Evolutionary conservation across 371 early-diverging fungal species (phyloP).

Genomic region (Mucor racemosus): DNA sequence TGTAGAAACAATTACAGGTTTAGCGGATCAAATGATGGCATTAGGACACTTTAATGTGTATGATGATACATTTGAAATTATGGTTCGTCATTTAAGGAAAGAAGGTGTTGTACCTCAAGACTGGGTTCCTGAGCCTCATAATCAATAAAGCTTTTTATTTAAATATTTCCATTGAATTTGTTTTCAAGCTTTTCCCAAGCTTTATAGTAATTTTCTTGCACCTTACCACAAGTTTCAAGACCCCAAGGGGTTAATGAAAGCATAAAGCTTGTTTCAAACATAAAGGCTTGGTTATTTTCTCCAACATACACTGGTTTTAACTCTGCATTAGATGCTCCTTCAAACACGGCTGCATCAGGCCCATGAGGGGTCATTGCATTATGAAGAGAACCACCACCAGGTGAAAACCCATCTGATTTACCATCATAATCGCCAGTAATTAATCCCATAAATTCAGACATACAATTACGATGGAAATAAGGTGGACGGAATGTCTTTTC

Average conservation of each 20-base stretch:
- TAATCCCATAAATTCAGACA: slow-evolving; percentile 97
- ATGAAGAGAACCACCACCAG: slow-evolving; percentile 92
- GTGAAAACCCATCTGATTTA: slow-evolving; percentile 88
- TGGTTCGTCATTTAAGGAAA: slow-evolving; percentile 70
- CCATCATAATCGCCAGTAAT: slow-evolving; percentile 94
- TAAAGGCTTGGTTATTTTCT: slow-evolving; percentile 88
- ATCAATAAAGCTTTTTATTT: slow-evolving; percentile 9
- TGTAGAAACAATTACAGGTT: slow-evolving; percentile 72
- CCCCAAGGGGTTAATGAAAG: slow-evolving; percentile 89
- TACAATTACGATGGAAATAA: slow-evolving; percentile 95
- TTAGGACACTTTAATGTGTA: slow-evolving; percentile 75
- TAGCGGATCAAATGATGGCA: slow-evolving; percentile 79
- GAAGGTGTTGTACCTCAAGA: slow-evolving; percentile 65
- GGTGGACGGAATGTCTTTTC: slow-evolving; percentile 95
- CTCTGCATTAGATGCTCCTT: slow-evolving; percentile 73
- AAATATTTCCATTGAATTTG: slow-evolving; percentile 44
- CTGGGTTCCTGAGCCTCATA: slow-evolving; percentile 54
- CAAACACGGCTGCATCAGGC: slow-evolving; percentile 88
- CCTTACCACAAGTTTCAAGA: slow-evolving; percentile 66
- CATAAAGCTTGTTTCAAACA: slow-evolving; percentile 92
- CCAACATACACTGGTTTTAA: slow-evolving; percentile 82
- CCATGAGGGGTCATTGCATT: slow-evolving; percentile 92
- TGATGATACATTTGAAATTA: slow-evolving; percentile 77
- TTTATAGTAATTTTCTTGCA: slow-evolving; percentile 82
- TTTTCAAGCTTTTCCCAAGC: slow-evolving; percentile 71